Base-by-base conservation (phyloP, 1,284 basidiomycete genomes). In the Pisolithus thermaeus region DNA sequence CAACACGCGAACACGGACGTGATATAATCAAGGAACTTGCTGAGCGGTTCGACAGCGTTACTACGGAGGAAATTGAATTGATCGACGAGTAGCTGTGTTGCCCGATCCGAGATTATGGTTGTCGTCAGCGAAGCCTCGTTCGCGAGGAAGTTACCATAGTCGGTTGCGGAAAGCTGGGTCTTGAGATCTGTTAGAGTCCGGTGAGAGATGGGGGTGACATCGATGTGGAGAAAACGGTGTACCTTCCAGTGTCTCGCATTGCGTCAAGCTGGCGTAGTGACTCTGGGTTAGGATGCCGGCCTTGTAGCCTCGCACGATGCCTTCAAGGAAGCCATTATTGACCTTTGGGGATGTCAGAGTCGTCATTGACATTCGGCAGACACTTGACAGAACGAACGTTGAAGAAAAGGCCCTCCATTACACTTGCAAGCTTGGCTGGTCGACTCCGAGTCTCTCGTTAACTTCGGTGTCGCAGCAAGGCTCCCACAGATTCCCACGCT, bases 81-180 rank as follows among this genome's bases (percentile, higher is more conserved):
- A 67, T 94, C 87, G 20, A 99, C 95, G 37, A 99, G 84, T 58
- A 93, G 81, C 64, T 93, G 87, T 0, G 95, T 97, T 14, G 97
- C 96, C 72, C 90, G 95, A 71, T 97, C 94, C 14, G 92, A 83
- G 65, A 99, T 97, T 47, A 92, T 95, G 4, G 92, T 87, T 7
- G 96, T 98, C 48, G 92, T 92, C 55, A 98, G 81, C 16, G 92
- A 80, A 3, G 95, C 87, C 69, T 99, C 97, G 67, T 97, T 98
- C 36, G 96, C 86, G 46, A 99, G 86, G 69, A 99, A 99, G 74
- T 94, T 97, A 65, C 95, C 94, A 70, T 99, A 99, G 75, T 99
- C 97, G 9, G 96, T 99, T 7, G 95, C 85, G 7, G 91, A 90
- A 43, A 99, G 79, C 64, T 97, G 94, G 52, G 94, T 92, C 56